Evolutionary conservation across 768 basidiomycete genomes (phyloP), one percentile per base, ranked within the genome.

Genomic region (Rhodotorula paludigena): DNA sequence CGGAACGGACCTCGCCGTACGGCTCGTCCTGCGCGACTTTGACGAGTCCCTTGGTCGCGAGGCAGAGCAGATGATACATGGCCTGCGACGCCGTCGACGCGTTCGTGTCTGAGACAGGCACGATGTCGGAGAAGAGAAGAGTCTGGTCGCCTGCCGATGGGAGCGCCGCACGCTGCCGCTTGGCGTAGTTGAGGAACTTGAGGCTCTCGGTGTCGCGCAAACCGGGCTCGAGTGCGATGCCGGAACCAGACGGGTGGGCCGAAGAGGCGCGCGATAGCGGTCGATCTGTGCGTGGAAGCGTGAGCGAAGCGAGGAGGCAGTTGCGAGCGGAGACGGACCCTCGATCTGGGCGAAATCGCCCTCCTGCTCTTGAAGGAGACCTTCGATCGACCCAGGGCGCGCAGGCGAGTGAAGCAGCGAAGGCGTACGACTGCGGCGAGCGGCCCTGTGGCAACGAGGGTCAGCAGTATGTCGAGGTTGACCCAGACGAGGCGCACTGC

Each of bases 111-210:
- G 38, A 51, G 6, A 55, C 44, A 16, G 66, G 66, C 1, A 72
- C 70, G 36, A 67, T 57, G 49, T 62, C 66, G 60, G 49, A 57
- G 60, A 67, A 67, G 41, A 57, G 25, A 11, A 67, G 66, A n/a
- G n/a, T n/a, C 44, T 38, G 42, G 30, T 56, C 30, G 32, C 41
- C 28, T n/a, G n/a, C n/a, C n/a, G n/a, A 23, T 16, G 12, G 42
- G 15, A 2, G 28, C 9, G 33, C 20, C 32, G 16, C 16, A 45
- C 14, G 38, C 25, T 62, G 60, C 5, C 55, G 60, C 6, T 52
- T 45, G 8, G 60, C 49, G 49, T 45, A 67, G 39, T 41, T 49
- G 55, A 52, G 41, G 63, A 72, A 72, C 41, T 68, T 67, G 51
- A 54, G 42, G 2, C 59, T 53, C 25, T 72, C 70, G 49, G 41